Conservation (phyloP, 805 yeast species). For the Starmerella cellae region DNA sequence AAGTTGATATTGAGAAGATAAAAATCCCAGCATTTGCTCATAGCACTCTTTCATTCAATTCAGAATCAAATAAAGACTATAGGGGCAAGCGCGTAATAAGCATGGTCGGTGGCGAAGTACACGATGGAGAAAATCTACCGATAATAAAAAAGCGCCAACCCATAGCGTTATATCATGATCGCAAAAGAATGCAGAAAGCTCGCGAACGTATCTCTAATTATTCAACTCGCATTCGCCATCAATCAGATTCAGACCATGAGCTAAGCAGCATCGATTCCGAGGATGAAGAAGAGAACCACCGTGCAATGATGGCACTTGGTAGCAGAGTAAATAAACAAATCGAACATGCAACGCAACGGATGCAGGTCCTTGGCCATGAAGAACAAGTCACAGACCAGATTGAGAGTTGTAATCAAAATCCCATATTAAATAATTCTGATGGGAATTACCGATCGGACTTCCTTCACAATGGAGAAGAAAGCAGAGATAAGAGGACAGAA, state of each 20-base stretch:
- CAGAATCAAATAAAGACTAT: background rate
- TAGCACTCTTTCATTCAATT: too few species aligned
- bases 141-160: background rate
- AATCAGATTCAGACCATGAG: background rate
- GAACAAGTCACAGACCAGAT: too few species aligned
- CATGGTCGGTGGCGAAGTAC: background rate
- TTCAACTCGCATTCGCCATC: too few species aligned
- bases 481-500: too few species aligned
- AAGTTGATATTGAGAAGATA: too few species aligned
- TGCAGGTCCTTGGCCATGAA: too few species aligned
- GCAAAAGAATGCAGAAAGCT: background rate
- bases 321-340: background rate
- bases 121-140: background rate
- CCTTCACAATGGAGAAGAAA: too few species aligned
- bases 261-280: background rate
- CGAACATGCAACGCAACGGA: too few species aligned
- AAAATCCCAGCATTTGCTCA: too few species aligned
- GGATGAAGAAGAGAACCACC: conserved; percentile 2
- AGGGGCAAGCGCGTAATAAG: background rate
- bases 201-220: background rate
- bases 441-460: too few species aligned
- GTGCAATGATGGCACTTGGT: conserved; percentile 4
- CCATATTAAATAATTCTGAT: too few species aligned
- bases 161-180: background rate
- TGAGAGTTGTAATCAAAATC: too few species aligned